Evolutionary conservation across 2,329 filamentous ascomycete species (phyloP), one percentile per base, ranked within the genome.

Genomic region (Fusarium annulatum): DNA sequence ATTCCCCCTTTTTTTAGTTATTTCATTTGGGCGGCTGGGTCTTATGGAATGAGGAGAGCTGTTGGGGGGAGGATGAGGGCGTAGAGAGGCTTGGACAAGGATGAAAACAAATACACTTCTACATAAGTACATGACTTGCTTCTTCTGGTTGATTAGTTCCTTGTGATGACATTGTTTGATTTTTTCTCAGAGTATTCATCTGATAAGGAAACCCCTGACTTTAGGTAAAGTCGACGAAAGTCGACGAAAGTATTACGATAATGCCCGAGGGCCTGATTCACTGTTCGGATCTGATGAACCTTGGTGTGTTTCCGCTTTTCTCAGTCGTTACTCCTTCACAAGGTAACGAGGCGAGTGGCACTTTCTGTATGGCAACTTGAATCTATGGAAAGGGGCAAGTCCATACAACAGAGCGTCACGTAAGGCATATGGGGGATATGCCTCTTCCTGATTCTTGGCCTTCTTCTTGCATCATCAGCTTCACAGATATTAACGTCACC

Each of bases 1-100:
- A 77, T 78, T 67, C 74, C 76, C 73, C 70, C 58, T 41, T 69
- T 68, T 71, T 71, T 65, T 49, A 66, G 72, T 57, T 61, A 66
- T 70, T 70, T 65, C 45, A 67, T 74, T 52, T 61, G 57, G 69
- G 67, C 53, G 65, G 72, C 52, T 58, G 52, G 66, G 45, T 74
- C 58, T 61, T 70, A 42, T 45, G n/a, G 28, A 43, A n/a, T 23
- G 56, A 41, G 49, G 56, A 65, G 64, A 26, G 64, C 64, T 63
- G 53, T 61, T 56, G 51, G 61, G 52, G 34, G 65, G 42, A 55
- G 58, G 42, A 36, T 26, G 38, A 30, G 45, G 63, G 63, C 52
- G 38, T 49, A 55, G 43, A 68, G 41, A 59, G 18, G 49, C 23
- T 64, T 71, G 70, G 45, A 63, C 34, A 67, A 67, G 42, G 34